These are phyloP conservation scores for Cladophialophora bantiana DNA, from an alignment of 2,329 filamentous ascomycete genomes.

Conservation along the genomic window DNA sequence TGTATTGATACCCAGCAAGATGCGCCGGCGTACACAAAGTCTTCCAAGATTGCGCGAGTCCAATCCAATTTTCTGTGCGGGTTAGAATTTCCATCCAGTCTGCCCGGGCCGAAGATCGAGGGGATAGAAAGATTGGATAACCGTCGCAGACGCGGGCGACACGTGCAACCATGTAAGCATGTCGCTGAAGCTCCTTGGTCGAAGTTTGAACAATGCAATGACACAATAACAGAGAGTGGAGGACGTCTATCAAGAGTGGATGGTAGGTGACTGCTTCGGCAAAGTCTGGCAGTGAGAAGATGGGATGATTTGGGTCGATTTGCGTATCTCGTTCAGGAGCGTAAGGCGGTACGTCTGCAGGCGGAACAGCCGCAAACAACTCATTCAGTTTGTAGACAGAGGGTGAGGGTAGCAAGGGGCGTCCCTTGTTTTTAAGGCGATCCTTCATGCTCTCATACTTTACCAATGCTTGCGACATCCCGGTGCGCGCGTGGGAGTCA, in stretches of 20 bases:
- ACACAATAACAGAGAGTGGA: conserved; percentile 78
- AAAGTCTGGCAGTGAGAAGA: conserved; percentile 52
- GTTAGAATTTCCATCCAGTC: conserved; percentile 82
- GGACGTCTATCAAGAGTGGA: conserved; percentile 77
- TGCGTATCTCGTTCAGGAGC: conserved; percentile 56
- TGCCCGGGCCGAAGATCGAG: conserved; percentile 72
- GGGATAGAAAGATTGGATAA: conserved; percentile 79
- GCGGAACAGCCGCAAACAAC: conserved; percentile 74
- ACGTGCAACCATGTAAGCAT: conserved; percentile 81
- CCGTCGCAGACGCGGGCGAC: conserved; percentile 76
- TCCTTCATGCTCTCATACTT: conserved; percentile 32
- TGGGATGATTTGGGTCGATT: conserved; percentile 39
- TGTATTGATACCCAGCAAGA: conserved; percentile 49
- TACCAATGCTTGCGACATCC: conserved; percentile 33
- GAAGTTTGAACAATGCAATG: conserved; percentile 83
- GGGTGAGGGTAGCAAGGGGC: conserved; percentile 34
- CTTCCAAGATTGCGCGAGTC: conserved; percentile 72
- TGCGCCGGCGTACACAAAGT: conserved; percentile 69
- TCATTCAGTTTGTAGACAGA: conserved; percentile 65
- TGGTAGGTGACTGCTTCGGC: conserved; percentile 79
- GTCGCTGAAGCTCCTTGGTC: conserved; percentile 75
- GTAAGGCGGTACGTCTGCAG: conserved; percentile 71
- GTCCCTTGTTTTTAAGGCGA: background rate
- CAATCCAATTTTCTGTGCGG: conserved; percentile 72
- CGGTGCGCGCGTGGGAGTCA: conserved; percentile 43